Evolutionary conservation across 371 early-diverging fungal genomes (phyloP).

Genomic region (Chytridium lagenaria): DNA sequence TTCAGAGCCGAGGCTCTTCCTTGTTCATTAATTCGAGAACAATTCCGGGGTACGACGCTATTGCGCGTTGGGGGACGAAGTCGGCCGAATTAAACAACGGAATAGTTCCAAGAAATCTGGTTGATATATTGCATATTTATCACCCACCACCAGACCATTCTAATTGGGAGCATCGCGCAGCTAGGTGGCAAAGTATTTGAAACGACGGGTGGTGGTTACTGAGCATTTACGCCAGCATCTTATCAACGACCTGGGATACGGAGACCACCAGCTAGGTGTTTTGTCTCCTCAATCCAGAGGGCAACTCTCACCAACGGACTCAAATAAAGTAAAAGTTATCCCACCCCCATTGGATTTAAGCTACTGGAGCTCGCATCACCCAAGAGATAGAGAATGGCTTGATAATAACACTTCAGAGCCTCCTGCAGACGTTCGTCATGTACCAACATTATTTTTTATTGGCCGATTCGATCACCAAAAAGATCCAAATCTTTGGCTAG

Average conservation of each 20-base stretch:
- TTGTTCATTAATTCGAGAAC: constrained; percentile 30
- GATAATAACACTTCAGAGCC: background rate
- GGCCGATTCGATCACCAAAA: constrained; percentile 41
- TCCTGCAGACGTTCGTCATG: background rate
- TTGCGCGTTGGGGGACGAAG: constrained; percentile 30
- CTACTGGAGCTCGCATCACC: background rate
- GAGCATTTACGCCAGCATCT: constrained; percentile 20
- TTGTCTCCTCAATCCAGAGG: background rate
- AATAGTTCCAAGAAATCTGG: background rate
- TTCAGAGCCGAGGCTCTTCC: background rate
- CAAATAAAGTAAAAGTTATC: constrained; percentile 24
- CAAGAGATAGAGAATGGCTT: background rate
- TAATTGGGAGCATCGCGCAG: constrained; percentile 41
- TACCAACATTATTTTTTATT: constrained; percentile 34
- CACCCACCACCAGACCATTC: constrained; percentile 29
- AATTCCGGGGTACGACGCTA: constrained; percentile 29
- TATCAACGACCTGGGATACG: constrained; percentile 26
- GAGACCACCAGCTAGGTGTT: constrained; percentile 29
- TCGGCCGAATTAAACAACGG: background rate
- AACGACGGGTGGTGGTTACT: constrained; percentile 33
- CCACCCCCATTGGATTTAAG: constrained; percentile 29
- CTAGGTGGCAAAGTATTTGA: constrained; percentile 16
- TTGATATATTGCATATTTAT: constrained; percentile 36
- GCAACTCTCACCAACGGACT: constrained; percentile 6
- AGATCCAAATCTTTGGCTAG: constrained; percentile 38